Evolutionary conservation across 148 eudicot species (phyloP).

Genomic region (Agrostemma githago): DNA sequence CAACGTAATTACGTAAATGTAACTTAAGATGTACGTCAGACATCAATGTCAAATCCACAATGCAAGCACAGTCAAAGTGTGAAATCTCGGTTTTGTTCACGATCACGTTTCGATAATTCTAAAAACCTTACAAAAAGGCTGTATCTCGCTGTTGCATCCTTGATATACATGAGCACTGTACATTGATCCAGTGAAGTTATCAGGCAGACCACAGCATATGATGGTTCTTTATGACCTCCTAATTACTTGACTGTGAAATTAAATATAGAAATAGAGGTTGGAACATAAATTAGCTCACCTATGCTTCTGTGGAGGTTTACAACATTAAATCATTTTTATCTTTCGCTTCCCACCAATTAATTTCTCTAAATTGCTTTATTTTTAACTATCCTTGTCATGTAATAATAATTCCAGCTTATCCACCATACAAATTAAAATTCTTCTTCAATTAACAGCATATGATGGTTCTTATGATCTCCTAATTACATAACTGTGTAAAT

Average conservation of each 20-base stretch:
- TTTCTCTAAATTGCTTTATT: background rate
- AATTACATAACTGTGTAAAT: background rate
- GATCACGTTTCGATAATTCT: background rate
- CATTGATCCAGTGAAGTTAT: background rate
- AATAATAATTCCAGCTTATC: background rate
- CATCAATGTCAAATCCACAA: background rate
- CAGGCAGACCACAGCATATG: background rate
- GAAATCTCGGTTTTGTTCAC: background rate
- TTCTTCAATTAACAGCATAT: background rate
- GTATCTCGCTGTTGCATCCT: background rate
- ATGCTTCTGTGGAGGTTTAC: background rate
- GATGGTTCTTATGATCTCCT: background rate
- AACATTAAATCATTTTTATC: background rate
- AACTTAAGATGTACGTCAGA: background rate
- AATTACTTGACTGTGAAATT: no score
- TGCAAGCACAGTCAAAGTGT: background rate
- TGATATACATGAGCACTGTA: background rate
- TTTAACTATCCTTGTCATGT: conserved; percentile 2
- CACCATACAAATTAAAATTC: background rate
- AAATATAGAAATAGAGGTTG: no score
- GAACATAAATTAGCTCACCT: background rate
- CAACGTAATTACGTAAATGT: background rate
- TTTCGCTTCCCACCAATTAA: background rate
- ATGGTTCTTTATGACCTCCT: no score
- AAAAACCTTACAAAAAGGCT: background rate